A percentile compares a stretch with the other conserved stretches of the same genome.
Conservation (phyloP, 306 rosid species). For the Vigna reflexopilosa region DNA sequence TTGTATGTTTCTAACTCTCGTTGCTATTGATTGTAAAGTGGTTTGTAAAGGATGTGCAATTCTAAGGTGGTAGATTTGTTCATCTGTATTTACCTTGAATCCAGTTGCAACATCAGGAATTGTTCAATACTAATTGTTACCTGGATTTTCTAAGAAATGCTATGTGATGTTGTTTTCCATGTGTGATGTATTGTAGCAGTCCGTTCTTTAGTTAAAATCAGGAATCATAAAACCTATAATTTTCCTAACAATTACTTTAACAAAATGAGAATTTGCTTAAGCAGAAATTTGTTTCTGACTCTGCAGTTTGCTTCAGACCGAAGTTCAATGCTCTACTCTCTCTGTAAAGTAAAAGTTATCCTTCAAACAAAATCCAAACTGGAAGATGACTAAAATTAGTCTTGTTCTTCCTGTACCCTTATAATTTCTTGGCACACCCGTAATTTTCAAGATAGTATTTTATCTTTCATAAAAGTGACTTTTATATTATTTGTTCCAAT, state of each 20-base stretch:
- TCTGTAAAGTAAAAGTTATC: too few species aligned
- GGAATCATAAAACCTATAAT: background rate
- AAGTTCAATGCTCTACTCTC: background rate
- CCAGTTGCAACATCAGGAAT: slow-evolving; percentile 10
- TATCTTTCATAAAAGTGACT: too few species aligned
- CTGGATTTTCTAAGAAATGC: background rate
- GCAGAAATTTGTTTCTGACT: background rate
- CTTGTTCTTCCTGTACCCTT: too few species aligned
- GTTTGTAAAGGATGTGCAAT: slow-evolving; percentile 46
- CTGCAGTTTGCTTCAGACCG: background rate
- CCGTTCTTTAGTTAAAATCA: background rate
- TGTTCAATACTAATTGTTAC: slow-evolving; percentile 8
- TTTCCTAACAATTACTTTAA: background rate
- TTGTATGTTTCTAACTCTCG: slow-evolving; percentile 43
- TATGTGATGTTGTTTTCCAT: background rate
- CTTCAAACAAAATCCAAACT: too few species aligned
- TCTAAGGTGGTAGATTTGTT: slow-evolving; percentile 33
- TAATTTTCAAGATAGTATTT: too few species aligned
- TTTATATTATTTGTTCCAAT: too few species aligned
- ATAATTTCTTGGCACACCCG: too few species aligned
- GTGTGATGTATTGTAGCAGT: background rate
- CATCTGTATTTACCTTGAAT: slow-evolving; percentile 19
- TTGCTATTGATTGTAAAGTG: slow-evolving; percentile 54
- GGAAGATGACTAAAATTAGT: too few species aligned
- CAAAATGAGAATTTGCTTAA: background rate